Percentiles rank a stretch among this genome's conserved stretches.
These are phyloP conservation scores for Calvatia gigantea DNA, from an alignment of 768 basidiomycete species.

Conservation along the genomic window DNA sequence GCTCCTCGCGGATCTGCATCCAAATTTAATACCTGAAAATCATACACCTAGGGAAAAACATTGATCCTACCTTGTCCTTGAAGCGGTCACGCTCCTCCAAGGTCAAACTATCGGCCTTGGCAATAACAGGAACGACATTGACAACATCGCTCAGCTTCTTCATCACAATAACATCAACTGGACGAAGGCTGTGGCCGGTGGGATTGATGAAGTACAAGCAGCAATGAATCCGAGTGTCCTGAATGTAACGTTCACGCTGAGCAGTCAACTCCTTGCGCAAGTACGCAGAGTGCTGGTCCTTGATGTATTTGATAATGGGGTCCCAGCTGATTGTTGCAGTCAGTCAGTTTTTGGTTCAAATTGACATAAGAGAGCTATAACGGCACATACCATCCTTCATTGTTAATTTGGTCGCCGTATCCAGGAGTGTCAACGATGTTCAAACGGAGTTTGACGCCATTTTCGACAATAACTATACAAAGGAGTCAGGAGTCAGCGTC, in stretches of 20 bases:
- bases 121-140: constrained; percentile 99
- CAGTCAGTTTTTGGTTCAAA: constrained; percentile 7
- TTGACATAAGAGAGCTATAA: neutral
- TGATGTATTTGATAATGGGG: constrained; percentile 98
- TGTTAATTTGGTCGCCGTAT: constrained; percentile 98
- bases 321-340: constrained; percentile 73
- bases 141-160: constrained; percentile 99
- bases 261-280: constrained; percentile 98
- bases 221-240: constrained; percentile 98
- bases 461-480: constrained; percentile 84
- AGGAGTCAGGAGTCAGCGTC: constrained; percentile 1
- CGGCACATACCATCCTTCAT: constrained; percentile 84
- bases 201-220: constrained; percentile 98
- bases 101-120: constrained; percentile 94
- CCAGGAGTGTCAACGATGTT: constrained; percentile 99
- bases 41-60: neutral
- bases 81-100: constrained; percentile 89
- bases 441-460: constrained; percentile 88
- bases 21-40: constrained; percentile 12
- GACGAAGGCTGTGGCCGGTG: constrained; percentile 94
- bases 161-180: constrained; percentile 98
- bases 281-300: constrained; percentile 98
- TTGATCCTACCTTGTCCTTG: constrained; percentile 74
- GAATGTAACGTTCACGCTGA: constrained; percentile 97
- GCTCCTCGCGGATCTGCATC: constrained; percentile 86